Evolutionary conservation across 2,329 filamentous ascomycete genomes (phyloP).

Genomic region (Cladophialophora psammophila): DNA sequence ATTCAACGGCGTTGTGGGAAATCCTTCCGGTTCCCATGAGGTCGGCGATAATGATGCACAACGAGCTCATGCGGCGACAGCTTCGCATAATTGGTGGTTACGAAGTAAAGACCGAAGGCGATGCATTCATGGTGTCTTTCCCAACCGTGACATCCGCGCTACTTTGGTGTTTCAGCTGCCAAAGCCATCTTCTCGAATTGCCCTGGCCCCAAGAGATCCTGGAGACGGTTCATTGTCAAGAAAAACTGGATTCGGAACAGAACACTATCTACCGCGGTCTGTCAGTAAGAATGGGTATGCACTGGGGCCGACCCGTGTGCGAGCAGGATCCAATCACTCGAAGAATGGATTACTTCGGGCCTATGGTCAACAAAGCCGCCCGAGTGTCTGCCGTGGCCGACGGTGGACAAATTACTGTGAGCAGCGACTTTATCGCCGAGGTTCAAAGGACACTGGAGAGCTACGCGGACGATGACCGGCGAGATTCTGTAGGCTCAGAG

Average conservation of each 20-base stretch:
- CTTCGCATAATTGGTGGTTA: conserved; percentile 93
- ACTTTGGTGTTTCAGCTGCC: conserved; percentile 95
- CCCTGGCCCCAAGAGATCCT: conserved; percentile 94
- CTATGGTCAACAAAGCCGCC: conserved; percentile 97
- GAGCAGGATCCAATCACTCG: conserved; percentile 95
- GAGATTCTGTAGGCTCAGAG: conserved; percentile 72
- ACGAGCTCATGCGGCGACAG: conserved; percentile 94
- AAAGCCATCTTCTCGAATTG: conserved; percentile 84
- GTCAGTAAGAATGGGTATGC: conserved; percentile 96
- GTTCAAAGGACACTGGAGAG: conserved; percentile 89
- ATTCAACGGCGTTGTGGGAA: conserved; percentile 95
- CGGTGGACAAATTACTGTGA: conserved; percentile 95
- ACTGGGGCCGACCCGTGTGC: conserved; percentile 93
- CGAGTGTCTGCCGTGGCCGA: conserved; percentile 94
- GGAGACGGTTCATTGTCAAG: conserved; percentile 82
- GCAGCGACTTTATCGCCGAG: conserved; percentile 95
- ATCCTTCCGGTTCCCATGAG: conserved; percentile 94
- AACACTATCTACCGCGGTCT: conserved; percentile 91
- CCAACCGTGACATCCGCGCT: conserved; percentile 93
- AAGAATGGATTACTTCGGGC: conserved; percentile 99
- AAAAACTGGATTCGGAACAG: conserved; percentile 81
- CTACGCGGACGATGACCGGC: conserved; percentile 83
- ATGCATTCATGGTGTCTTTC: conserved; percentile 99
- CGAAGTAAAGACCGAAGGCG: conserved; percentile 99
- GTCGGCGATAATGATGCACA: conserved; percentile 95